Evolutionary conservation across 2,329 filamentous ascomycete genomes (phyloP).

Genomic region (Bimuria novae-zelandiae): DNA sequence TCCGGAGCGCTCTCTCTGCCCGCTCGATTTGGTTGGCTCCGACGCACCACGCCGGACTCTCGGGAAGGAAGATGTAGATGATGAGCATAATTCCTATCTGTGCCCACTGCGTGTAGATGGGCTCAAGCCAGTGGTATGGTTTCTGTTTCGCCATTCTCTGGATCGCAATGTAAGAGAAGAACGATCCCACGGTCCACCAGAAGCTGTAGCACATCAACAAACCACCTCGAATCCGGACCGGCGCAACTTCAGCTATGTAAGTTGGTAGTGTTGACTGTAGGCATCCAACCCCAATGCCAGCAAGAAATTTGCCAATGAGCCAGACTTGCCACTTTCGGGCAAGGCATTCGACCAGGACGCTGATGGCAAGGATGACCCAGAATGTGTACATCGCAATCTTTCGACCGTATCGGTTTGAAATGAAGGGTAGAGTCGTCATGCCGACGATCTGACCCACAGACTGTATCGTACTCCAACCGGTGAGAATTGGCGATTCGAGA

Average conservation of each 20-base stretch:
- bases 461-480: neutral
- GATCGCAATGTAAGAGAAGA: neutral
- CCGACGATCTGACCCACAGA: neutral
- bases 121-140: neutral
- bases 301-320: neutral
- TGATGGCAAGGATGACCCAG: neutral
- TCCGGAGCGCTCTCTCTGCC: neutral
- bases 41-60: neutral
- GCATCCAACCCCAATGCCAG: neutral
- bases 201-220: neutral
- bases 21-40: neutral
- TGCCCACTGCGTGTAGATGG: neutral
- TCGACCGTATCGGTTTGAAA: neutral
- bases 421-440: neutral
- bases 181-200: neutral
- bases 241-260: neutral
- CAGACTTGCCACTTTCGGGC: neutral
- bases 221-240: neutral
- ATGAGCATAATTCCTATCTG: neutral
- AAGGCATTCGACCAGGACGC: neutral
- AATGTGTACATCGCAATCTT: neutral
- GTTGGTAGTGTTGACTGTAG: neutral
- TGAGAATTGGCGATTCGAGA: neutral
- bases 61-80: neutral
- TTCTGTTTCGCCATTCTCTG: neutral